Evolutionary conservation across 2,329 filamentous ascomycete genomes (phyloP), one percentile per base, ranked within the genome.

Genomic region (Neonectria neomacrospora): DNA sequence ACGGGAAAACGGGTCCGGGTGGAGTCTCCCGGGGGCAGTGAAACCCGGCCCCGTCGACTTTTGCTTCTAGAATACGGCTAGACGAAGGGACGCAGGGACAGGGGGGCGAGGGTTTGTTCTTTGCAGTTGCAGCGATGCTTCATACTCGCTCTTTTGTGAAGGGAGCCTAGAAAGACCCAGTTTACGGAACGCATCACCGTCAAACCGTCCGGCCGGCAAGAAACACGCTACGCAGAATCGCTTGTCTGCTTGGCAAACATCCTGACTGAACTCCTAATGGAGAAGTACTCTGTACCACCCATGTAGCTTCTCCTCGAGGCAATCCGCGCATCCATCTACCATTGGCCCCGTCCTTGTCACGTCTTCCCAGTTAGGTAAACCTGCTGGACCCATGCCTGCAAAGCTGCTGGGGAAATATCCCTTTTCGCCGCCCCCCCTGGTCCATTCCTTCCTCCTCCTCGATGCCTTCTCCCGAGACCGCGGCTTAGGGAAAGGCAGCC

Each of bases 61-160:
- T 28, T 51, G 55, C 58, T 72, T 72, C 70, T 72, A 66, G 70
- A 72, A 72, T 51, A 64, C 54, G 58, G 63, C 65, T 67, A 70
- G 68, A n/a, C n/a, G n/a, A n/a, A n/a, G n/a, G n/a, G n/a, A n/a
- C n/a, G 41, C 30, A 53, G 32, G 22, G 61, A 41, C 55, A 44
- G 22, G 63, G 57, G 47, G 12, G 32, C n/a, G 11, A 14, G 32
- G 32, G 4, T 34, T n/a, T 8, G 34, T 16, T 37, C 34, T 37
- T 16, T 7, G 8, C 14, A 37, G 2, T 37, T 26, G 23, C 23
- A 11, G 37, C 10, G 37, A 41, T 41, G 37, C 37, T 41, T 41
- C 9, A 20, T 20, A 41, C 37, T 41, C 37, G 3, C n/a, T 8
- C 8, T 11, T 5, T 32, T 32, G 3, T 32, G 30, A n/a, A 37